These are phyloP conservation scores for Xylariaceae sp. DNA, from an alignment of 2,329 filamentous ascomycete genomes.

Conservation along the genomic window DNA sequence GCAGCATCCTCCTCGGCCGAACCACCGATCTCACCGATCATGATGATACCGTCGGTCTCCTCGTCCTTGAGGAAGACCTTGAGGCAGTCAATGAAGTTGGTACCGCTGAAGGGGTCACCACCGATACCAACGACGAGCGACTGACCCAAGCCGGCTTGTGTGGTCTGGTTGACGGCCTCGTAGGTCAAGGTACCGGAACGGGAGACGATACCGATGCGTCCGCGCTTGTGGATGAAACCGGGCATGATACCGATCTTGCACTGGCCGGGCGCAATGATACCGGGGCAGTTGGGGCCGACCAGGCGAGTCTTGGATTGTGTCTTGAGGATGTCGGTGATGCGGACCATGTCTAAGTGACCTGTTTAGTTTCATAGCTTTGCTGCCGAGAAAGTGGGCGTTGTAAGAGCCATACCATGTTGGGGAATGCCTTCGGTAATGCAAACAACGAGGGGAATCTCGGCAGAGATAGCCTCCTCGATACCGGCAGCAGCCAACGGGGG, in stretches of 20 bases:
- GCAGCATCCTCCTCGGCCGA: constrained; percentile 97
- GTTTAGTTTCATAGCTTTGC: constrained; percentile 13
- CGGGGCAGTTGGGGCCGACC: constrained; percentile 96
- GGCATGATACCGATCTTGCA: constrained; percentile 99
- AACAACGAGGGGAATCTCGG: constrained; percentile 90
- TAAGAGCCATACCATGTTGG: constrained; percentile 69
- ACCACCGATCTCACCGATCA: constrained; percentile 99
- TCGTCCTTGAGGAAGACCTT: constrained; percentile 93
- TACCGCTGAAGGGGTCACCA: constrained; percentile 96
- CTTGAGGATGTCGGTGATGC: constrained; percentile 97
- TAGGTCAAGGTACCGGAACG: constrained; percentile 97
- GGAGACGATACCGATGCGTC: constrained; percentile 96
- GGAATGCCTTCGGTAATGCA: constrained; percentile 98
- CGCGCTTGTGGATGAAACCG: constrained; percentile 99
- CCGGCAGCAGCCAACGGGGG: constrained; percentile 86
- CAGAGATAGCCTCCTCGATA: constrained; percentile 93
- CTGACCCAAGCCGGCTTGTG: constrained; percentile 91
- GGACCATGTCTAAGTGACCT: constrained; percentile 76
- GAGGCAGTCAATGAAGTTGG: constrained; percentile 99
- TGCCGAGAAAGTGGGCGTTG: not conserved
- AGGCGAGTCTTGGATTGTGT: constrained; percentile 95
- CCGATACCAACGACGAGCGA: constrained; percentile 97
- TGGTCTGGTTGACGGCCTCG: constrained; percentile 99
- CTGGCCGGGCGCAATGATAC: constrained; percentile 90
- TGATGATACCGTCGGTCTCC: constrained; percentile 98